phyloP scores from a whole-genome alignment of 2,329 filamentous ascomycete genomes.

The Pestalotiopsis sp. region DNA sequence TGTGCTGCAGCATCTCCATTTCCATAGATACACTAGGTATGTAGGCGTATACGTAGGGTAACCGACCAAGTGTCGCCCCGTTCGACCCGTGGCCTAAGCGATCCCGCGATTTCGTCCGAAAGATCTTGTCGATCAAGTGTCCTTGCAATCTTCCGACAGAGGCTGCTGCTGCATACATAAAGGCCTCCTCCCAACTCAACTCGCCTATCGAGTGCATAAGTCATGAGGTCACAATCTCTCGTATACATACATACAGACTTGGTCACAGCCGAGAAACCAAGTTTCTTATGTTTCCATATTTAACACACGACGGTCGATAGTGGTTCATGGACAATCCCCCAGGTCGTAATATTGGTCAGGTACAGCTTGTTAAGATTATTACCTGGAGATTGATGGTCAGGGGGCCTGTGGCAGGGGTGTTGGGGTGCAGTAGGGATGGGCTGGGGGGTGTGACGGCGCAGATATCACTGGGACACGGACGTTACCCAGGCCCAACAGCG shows the following conservation, averaged over 20 bases:
- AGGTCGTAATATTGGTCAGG: neutral
- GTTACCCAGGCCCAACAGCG: neutral
- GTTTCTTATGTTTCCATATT: conserved; percentile 8
- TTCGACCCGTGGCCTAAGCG: neutral
- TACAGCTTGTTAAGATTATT: conserved; percentile 10
- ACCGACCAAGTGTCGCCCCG: conserved; percentile 6
- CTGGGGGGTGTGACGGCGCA: neutral
- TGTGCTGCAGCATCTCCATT: neutral
- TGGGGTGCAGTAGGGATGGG: neutral
- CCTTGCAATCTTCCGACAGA: neutral
- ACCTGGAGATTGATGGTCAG: conserved; percentile 7
- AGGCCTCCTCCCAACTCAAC: neutral
- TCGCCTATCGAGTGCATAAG: neutral
- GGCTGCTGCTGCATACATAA: neutral
- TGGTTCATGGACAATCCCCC: neutral
- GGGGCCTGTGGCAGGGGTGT: neutral
- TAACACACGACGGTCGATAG: neutral
- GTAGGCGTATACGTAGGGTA: neutral
- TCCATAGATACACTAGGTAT: neutral
- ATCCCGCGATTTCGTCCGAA: conserved; percentile 10
- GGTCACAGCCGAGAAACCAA: neutral
- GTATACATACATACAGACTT: neutral
- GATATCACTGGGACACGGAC: neutral
- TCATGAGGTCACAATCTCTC: conserved; percentile 7
- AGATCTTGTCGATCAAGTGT: conserved; percentile 5